phyloP scores from a whole-genome alignment of 2,329 filamentous ascomycete genomes.

The Intubia oerlemansii region DNA sequence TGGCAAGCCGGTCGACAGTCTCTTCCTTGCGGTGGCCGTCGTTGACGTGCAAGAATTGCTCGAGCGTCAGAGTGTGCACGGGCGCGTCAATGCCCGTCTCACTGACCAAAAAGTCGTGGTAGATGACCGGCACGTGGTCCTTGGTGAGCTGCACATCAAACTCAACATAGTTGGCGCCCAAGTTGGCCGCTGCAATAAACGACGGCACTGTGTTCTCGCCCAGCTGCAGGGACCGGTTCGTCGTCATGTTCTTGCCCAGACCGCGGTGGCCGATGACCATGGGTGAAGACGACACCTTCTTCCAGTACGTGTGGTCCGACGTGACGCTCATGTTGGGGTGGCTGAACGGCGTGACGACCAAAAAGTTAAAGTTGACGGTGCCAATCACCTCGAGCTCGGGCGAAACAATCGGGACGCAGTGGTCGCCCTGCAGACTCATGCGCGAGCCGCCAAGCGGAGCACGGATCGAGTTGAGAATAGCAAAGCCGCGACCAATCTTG shows the following conservation, averaged over 20 bases:
- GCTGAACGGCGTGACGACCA: constrained; percentile 82
- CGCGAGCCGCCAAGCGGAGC: constrained; percentile 64
- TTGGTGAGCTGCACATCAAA: constrained; percentile 96
- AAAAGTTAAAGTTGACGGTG: constrained; percentile 88
- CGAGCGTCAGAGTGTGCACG: constrained; percentile 81
- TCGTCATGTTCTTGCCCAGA: constrained; percentile 73
- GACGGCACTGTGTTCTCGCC: constrained; percentile 93
- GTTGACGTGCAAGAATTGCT: constrained; percentile 87
- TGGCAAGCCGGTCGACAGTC: no score
- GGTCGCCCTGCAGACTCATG: constrained; percentile 82
- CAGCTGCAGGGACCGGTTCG: constrained; percentile 72
- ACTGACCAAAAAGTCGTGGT: constrained; percentile 94
- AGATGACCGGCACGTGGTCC: constrained; percentile 93
- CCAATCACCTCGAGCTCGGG: constrained; percentile 79
- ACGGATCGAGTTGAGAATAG: constrained; percentile 68
- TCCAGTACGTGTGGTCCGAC: constrained; percentile 89
- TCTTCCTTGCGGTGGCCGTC: constrained; percentile 17
- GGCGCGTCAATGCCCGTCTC: constrained; percentile 95
- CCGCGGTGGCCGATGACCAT: constrained; percentile 60
- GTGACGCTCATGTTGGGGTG: constrained; percentile 89
- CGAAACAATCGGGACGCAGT: constrained; percentile 78
- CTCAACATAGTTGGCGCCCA: constrained; percentile 59
- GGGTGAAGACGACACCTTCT: constrained; percentile 57
- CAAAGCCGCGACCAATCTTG: constrained; percentile 75
- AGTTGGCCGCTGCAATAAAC: constrained; percentile 86